Evolutionary conservation across 768 basidiomycete genomes (phyloP).

Genomic region (Fomitopsis pulvina): DNA sequence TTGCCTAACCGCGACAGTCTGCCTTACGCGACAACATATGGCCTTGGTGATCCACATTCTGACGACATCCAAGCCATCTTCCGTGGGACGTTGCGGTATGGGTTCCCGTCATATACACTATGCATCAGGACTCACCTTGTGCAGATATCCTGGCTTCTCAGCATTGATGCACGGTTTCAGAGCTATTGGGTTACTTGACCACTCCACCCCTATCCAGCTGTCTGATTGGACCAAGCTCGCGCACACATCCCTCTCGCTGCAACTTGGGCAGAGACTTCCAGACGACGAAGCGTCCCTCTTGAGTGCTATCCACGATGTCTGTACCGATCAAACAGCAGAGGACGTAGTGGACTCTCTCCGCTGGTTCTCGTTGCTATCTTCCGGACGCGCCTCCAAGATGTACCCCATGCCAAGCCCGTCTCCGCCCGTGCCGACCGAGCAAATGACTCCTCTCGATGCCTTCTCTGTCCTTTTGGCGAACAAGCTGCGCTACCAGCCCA

Average conservation of each 20-base stretch:
- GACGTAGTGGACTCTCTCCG: slow-evolving; percentile 34
- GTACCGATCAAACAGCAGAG: slow-evolving; percentile 17
- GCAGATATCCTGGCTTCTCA: slow-evolving; percentile 81
- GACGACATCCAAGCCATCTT: slow-evolving; percentile 55
- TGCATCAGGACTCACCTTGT: not conserved
- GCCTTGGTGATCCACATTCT: slow-evolving; percentile 30
- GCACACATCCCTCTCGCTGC: slow-evolving; percentile 27
- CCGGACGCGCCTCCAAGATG: slow-evolving; percentile 15
- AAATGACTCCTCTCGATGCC: slow-evolving; percentile 57
- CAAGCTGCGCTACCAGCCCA: slow-evolving; percentile 58
- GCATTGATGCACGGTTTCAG: slow-evolving; percentile 68
- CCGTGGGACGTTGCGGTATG: slow-evolving; percentile 78
- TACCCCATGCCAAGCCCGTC: slow-evolving; percentile 15
- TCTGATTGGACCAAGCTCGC: slow-evolving; percentile 34
- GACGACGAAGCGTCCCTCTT: slow-evolving; percentile 26
- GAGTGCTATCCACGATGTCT: slow-evolving; percentile 25
- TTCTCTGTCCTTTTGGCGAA: slow-evolving; percentile 68
- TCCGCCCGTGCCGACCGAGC: slow-evolving; percentile 38
- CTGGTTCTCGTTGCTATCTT: slow-evolving; percentile 37
- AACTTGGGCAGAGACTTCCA: slow-evolving; percentile 20
- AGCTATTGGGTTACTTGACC: slow-evolving; percentile 59
- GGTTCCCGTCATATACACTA: not conserved
- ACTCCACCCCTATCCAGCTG: slow-evolving; percentile 25
- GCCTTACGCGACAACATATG: slow-evolving; percentile 61
- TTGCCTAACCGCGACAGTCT: slow-evolving; percentile 82